Conservation (phyloP, 768 basidiomycete genomes). For the Pholiota molesta region DNA sequence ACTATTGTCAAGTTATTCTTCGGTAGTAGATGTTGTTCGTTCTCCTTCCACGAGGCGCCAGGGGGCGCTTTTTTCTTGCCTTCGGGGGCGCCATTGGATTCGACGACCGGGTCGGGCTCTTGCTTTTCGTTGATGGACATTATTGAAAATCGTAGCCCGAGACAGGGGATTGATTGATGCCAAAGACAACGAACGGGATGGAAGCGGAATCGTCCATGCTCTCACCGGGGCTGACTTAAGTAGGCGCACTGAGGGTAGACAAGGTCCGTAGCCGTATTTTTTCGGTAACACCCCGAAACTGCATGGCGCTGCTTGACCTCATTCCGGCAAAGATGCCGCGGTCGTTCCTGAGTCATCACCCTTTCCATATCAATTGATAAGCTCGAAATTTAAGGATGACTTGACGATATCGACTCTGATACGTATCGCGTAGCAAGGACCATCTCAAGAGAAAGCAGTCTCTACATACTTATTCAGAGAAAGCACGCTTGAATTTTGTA, state of each 20-base stretch:
- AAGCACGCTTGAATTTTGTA: background rate
- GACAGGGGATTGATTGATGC: background rate
- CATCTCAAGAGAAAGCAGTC: too few relatives aligned
- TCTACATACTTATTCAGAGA: background rate
- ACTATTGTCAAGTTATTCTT: constrained; percentile 54
- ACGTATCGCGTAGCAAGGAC: too few relatives aligned
- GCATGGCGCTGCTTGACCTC: constrained; percentile 19
- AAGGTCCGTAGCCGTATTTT: constrained; percentile 13
- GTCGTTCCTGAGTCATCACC: constrained; percentile 7
- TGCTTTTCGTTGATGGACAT: background rate
- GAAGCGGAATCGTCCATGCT: background rate
- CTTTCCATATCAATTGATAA: background rate
- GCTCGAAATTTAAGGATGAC: background rate
- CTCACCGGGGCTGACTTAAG: constrained; percentile 3
- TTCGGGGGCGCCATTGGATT: constrained; percentile 6
- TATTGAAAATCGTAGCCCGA: background rate
- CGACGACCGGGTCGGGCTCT: background rate
- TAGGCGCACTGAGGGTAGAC: constrained; percentile 3
- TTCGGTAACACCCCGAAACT: background rate
- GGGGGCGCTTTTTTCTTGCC: constrained; percentile 29
- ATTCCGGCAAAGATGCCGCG: constrained; percentile 35
- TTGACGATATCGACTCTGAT: too few relatives aligned
- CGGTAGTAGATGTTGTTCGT: constrained; percentile 60
- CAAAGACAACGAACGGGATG: background rate
- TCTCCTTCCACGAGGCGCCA: constrained; percentile 56